phyloP scores from a whole-genome alignment of 2,329 filamentous ascomycete genomes.

The Cytospora schulzeri region DNA sequence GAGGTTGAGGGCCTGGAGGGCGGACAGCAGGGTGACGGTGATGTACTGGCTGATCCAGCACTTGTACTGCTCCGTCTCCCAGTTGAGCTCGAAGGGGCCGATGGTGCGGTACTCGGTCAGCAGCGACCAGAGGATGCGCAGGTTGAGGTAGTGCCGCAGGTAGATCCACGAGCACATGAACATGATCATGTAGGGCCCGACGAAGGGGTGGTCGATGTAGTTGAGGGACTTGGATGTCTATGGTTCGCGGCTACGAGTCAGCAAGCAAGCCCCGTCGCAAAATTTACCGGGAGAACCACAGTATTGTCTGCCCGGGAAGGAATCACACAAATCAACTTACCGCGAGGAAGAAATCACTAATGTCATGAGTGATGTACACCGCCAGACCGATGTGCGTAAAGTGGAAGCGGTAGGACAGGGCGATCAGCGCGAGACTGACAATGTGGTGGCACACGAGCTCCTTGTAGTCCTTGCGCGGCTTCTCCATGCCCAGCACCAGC shows the following conservation, averaged over 20 bases:
- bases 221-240: conserved; percentile 90
- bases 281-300: neutral
- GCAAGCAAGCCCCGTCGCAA: neutral
- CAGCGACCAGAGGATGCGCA: conserved; percentile 74
- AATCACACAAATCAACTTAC: conserved; percentile 52
- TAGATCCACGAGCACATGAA: conserved; percentile 90
- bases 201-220: conserved; percentile 79
- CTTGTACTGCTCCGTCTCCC: conserved; percentile 77
- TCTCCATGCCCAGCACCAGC: conserved; percentile 82
- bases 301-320: neutral
- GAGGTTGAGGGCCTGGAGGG: conserved; percentile 74
- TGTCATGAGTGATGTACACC: conserved; percentile 93
- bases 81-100: conserved; percentile 75
- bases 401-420: conserved; percentile 88
- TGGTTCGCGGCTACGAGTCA: conserved; percentile 15
- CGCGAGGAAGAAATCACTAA: conserved; percentile 93
- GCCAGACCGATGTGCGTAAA: conserved; percentile 94
- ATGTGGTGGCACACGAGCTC: conserved; percentile 92
- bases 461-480: conserved; percentile 92
- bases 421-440: conserved; percentile 82
- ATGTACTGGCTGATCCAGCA: conserved; percentile 70
- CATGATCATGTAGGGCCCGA: conserved; percentile 79
- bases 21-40: conserved; percentile 63
- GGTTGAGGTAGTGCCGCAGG: conserved; percentile 82
- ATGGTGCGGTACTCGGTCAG: conserved; percentile 75